phyloP scores from a whole-genome alignment of 1,284 basidiomycete genomes.

The Tremellales sp. region DNA sequence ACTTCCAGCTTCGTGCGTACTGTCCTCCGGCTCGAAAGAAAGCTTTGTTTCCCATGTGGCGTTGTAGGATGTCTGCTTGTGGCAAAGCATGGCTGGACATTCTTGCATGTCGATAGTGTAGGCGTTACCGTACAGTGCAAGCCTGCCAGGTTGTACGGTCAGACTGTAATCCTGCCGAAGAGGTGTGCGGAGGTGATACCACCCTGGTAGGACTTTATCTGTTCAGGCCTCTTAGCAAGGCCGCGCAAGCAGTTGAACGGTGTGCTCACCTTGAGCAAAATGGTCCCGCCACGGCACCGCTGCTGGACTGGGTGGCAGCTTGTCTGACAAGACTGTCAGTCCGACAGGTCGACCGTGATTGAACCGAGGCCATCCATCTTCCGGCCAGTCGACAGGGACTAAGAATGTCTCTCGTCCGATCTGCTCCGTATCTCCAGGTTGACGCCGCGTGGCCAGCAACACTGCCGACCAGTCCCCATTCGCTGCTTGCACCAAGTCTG shows the following conservation, averaged over 20 bases:
- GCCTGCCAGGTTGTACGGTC: neutral
- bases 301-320: neutral
- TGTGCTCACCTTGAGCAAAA: slow-evolving; percentile 12
- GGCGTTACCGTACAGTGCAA: slow-evolving; percentile 4
- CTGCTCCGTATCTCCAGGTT: slow-evolving; percentile 4
- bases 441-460: slow-evolving; percentile 12
- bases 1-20: slow-evolving; percentile 7
- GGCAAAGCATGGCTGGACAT: slow-evolving; percentile 13
- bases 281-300: slow-evolving; percentile 7
- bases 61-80: slow-evolving; percentile 11
- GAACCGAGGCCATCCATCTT: slow-evolving; percentile 22
- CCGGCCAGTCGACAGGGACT: slow-evolving; percentile 18
- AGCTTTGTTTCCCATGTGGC: slow-evolving; percentile 9
- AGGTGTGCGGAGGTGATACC: slow-evolving; percentile 7
- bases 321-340: slow-evolving; percentile 8
- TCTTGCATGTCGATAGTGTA: slow-evolving; percentile 11
- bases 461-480: slow-evolving; percentile 18
- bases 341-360: slow-evolving; percentile 10
- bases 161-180: slow-evolving; percentile 2
- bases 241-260: too few relatives aligned
- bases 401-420: slow-evolving; percentile 24
- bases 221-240: too few relatives aligned
- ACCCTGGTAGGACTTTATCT: slow-evolving; percentile 1
- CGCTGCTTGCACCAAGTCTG: slow-evolving; percentile 14
- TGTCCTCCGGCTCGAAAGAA: slow-evolving; percentile 4